Conservation (phyloP, 2,329 filamentous ascomycete species). For the Chrysoporthe puriensis region DNA sequence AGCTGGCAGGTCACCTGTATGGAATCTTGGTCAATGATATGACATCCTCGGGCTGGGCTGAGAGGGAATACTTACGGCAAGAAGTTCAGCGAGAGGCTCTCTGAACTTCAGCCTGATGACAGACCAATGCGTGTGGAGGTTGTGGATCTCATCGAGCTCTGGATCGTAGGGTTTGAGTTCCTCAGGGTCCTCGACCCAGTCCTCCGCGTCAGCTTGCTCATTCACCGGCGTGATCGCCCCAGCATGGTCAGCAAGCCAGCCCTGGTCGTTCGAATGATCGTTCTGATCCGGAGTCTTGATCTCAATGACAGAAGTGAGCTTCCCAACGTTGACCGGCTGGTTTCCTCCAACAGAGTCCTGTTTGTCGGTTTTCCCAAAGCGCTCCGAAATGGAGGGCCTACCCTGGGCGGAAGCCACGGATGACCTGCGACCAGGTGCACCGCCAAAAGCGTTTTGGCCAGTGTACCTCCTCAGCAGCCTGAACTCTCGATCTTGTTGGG, state of each 20-base stretch:
- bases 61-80: constrained; percentile 42
- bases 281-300: constrained; percentile 22
- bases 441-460: constrained; percentile 13
- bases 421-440: constrained; percentile 19
- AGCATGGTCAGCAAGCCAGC: constrained; percentile 14
- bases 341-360: constrained; percentile 13
- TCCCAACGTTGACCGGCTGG: constrained; percentile 12
- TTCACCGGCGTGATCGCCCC: constrained; percentile 7
- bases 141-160: constrained; percentile 49
- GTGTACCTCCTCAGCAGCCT: constrained; percentile 24
- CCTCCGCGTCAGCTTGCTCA: constrained; percentile 13
- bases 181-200: constrained; percentile 23
- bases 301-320: constrained; percentile 22
- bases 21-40: not conserved
- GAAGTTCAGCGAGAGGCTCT: constrained; percentile 56
- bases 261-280: constrained; percentile 9
- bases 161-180: constrained; percentile 24
- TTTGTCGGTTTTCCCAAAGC: constrained; percentile 15
- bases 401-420: constrained; percentile 20
- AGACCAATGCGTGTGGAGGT: constrained; percentile 51
- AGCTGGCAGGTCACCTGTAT: constrained; percentile 30
- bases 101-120: constrained; percentile 54
- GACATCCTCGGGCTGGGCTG: not conserved
- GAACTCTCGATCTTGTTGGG: constrained; percentile 28
- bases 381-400: constrained; percentile 3